Evolutionary conservation across 805 yeast species (phyloP).

Genomic region (Kluyveromyces aestuarii): DNA sequence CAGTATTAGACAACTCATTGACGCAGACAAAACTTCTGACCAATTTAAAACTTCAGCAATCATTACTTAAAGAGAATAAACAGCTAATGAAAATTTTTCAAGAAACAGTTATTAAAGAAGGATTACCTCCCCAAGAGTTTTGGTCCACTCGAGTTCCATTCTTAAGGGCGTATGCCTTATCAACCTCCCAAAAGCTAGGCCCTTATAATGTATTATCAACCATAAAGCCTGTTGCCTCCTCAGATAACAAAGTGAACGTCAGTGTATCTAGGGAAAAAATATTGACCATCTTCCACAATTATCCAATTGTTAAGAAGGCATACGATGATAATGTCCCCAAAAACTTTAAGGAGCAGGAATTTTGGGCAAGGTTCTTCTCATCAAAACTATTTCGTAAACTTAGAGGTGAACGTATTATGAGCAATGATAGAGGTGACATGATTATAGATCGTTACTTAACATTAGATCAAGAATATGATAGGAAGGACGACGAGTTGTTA

Average conservation of each 20-base stretch:
- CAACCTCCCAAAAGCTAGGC: constrained; percentile 78
- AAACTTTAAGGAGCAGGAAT: constrained; percentile 72
- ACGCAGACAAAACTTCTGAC: constrained; percentile 52
- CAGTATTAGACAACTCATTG: constrained; percentile 36
- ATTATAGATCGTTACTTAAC: constrained; percentile 77
- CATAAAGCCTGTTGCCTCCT: constrained; percentile 85
- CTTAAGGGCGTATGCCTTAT: constrained; percentile 76
- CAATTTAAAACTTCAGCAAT: constrained; percentile 73
- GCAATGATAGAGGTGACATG: constrained; percentile 73
- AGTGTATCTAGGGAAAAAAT: constrained; percentile 87
- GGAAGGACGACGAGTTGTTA: constrained; percentile 34
- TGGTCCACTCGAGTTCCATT: constrained; percentile 79
- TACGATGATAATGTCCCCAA: constrained; percentile 87
- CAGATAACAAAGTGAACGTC: constrained; percentile 89
- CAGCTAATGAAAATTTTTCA: constrained; percentile 66
- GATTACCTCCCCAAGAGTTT: constrained; percentile 72
- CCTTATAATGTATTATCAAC: constrained; percentile 91
- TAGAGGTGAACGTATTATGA: constrained; percentile 77
- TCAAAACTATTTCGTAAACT: constrained; percentile 80
- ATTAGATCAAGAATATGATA: constrained; percentile 51
- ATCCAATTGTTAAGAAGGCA: constrained; percentile 84
- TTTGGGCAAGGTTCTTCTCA: constrained; percentile 93
- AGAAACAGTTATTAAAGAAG: constrained; percentile 74
- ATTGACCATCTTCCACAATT: constrained; percentile 80
- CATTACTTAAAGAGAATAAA: constrained; percentile 59